Base-by-base conservation (phyloP, 495 filamentous ascomycete genomes). In the Pyrenula massariospora region DNA sequence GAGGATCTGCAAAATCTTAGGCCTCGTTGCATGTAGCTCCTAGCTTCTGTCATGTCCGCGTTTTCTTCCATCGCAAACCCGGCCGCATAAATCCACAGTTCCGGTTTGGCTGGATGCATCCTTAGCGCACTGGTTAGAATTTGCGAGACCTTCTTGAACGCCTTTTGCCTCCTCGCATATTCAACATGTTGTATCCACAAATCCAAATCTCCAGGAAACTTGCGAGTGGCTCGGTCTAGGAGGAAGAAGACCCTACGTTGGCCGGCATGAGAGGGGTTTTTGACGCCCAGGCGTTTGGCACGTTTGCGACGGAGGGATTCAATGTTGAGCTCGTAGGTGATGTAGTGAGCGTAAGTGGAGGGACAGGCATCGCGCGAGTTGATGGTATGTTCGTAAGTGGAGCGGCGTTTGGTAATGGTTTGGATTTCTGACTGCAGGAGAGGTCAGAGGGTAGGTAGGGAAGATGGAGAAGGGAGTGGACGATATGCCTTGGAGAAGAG, bases 121-220 rank as follows among this genome's bases (percentile, higher is more conserved):
- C 93, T 79, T 52, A 99, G 69, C 21, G 88, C 85, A 52, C 72
- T 80, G 42, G 86, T 90, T 60, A 95, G 77, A 54, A 93, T 81
- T 56, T 83, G 81, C 22, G 83, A 79, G 57, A 95, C 83, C 59
- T 89, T 88, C 68, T 90, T 92, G 56, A 79, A 81, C 2, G 91
- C 84, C 62, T 86, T 87, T 66, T 89, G 82, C 59, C 82, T 74
- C 59, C 81, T 74, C 3, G 88, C 85, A 69, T 87, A 96, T 48
- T 88, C 83, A 52, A 96, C 83, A 66, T 95, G 96, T 60, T 92
- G 86, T 65, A 88, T 81, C 93, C 93, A 99, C n/a, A 97, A 73
- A 11, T 77, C 81, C 12, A 92, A 56, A 64, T 87, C 86, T 1
- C 89, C 91, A 2, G 85, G 85, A 66, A 96, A 93, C 61, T 88